Percentiles rank a stretch among this genome's conserved stretches.
Conservation (phyloP, 768 basidiomycete genomes). For the Amanita muscaria region DNA sequence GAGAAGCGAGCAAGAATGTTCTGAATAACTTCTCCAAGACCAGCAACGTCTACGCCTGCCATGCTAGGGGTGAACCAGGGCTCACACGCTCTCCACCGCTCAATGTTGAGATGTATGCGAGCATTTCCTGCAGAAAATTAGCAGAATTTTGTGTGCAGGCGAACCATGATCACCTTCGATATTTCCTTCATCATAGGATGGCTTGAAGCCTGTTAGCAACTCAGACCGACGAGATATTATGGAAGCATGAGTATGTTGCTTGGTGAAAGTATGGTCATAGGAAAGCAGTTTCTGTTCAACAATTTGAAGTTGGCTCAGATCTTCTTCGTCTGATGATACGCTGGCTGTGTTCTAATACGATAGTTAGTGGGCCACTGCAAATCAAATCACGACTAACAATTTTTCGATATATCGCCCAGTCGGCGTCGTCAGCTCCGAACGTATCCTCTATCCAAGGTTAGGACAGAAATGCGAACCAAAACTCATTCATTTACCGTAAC, state of each 20-base stretch:
- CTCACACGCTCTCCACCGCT: slow-evolving; percentile 87
- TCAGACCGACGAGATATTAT: slow-evolving; percentile 72
- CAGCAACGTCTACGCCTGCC: slow-evolving; percentile 92
- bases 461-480: not conserved
- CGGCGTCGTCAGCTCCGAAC: slow-evolving; percentile 91
- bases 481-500: slow-evolving; percentile 46
- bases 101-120: slow-evolving; percentile 83
- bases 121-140: slow-evolving; percentile 37
- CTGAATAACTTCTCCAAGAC: slow-evolving; percentile 86
- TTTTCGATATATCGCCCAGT: slow-evolving; percentile 97
- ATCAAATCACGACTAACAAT: slow-evolving; percentile 47
- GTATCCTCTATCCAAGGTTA: slow-evolving; percentile 56
- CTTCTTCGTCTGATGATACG: slow-evolving; percentile 82
- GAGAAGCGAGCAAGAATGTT: slow-evolving; percentile 70
- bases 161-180: slow-evolving; percentile 37
- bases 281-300: slow-evolving; percentile 78
- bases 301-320: slow-evolving; percentile 56
- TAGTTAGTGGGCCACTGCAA: not conserved
- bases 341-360: slow-evolving; percentile 52
- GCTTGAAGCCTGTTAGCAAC: slow-evolving; percentile 78
- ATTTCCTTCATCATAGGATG: slow-evolving; percentile 69
- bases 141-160: not conserved
- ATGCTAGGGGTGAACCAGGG: slow-evolving; percentile 89
- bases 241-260: slow-evolving; percentile 75
- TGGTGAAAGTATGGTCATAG: slow-evolving; percentile 79